These are phyloP conservation scores for Nicotiana tomentosiformis DNA, from an alignment of 257 asterid species.

Conservation along the genomic window DNA sequence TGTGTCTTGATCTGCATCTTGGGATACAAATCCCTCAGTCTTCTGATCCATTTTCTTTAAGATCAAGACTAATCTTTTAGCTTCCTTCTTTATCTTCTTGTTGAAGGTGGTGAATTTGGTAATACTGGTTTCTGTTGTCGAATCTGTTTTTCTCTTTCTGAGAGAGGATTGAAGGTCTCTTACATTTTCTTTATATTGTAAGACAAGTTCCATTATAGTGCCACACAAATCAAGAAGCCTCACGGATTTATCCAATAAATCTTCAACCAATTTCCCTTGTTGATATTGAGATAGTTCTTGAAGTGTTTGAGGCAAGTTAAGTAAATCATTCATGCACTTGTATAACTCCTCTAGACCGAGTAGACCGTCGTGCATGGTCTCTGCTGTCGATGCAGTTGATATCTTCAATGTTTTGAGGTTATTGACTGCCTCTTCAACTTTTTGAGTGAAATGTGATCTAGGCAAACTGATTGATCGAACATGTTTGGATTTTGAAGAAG, in stretches of 20 bases:
- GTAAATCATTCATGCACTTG: slow-evolving; percentile 19
- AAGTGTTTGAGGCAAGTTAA: slow-evolving; percentile 19
- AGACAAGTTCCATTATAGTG: slow-evolving; percentile 5
- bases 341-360: slow-evolving; percentile 16
- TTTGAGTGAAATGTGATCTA: slow-evolving; percentile 1
- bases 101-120: background rate
- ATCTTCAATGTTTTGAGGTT: background rate
- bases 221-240: slow-evolving; percentile 23
- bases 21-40: background rate
- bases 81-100: slow-evolving; percentile 21
- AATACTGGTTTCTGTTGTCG: slow-evolving; percentile 8
- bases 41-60: slow-evolving; percentile 23
- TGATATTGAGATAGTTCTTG: slow-evolving; percentile 11
- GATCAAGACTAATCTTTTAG: slow-evolving; percentile 4
- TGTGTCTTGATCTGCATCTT: slow-evolving; percentile 19
- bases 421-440: background rate
- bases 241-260: slow-evolving; percentile 18
- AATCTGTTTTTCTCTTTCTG: slow-evolving; percentile 21
- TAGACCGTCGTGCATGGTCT: slow-evolving; percentile 5
- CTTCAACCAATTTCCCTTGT: slow-evolving; percentile 11
- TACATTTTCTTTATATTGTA: slow-evolving; percentile 16
- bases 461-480: background rate
- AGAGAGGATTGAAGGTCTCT: slow-evolving; percentile 24
- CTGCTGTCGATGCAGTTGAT: background rate
- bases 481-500: slow-evolving; percentile 5